Base-by-base conservation (phyloP, 768 basidiomycete genomes). In the Mycena venus region DNA sequence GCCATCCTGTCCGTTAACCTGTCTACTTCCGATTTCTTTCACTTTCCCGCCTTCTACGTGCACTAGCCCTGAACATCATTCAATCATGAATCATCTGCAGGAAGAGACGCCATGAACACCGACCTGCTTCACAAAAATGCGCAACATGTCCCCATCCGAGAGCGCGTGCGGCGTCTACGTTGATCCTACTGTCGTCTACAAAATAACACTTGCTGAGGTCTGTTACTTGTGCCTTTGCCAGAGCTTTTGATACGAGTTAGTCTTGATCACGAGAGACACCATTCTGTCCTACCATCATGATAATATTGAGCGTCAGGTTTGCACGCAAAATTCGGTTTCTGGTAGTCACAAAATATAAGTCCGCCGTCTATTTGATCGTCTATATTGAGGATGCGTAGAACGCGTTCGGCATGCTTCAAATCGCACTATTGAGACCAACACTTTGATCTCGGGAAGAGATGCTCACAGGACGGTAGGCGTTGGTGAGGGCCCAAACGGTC, bases 401-500 rank as follows among this genome's bases (percentile, higher is more conserved):
- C 96, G 25, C 96, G 90, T 77, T 90, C 85, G 15, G 96, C 96
- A 81, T 97, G 96, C 95, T 97, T 76, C 51, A 31, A 31, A 34
- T 14, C 60, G 51, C 25, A 51, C 19, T 21, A 40, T 51, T 62
- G 11, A 63, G 66, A 42, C 40, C 3, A 31, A 67, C 9, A 31
- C 6, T 27, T n/a, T n/a, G n/a, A 42, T 21, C 29, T 38, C 44
- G 38, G 14, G 29, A 29, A 21, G 27, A 38, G 51, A 55, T 40
- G 83, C 87, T 55, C 82, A 95, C 95, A 27, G 90, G 86, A 68
- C 87, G 87, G 81, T 96, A 96, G 14, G 96, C 96, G 79, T 97
- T 97, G 4, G 96, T 97, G 51, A 96, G 83, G 3, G 90, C 95
- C 95, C 95, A 96, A 6, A 96, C 91, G n/a, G 91, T 89, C 11